Conservation (phyloP, 352 stramenopile species). For the Globisporangium carolinianum region DNA sequence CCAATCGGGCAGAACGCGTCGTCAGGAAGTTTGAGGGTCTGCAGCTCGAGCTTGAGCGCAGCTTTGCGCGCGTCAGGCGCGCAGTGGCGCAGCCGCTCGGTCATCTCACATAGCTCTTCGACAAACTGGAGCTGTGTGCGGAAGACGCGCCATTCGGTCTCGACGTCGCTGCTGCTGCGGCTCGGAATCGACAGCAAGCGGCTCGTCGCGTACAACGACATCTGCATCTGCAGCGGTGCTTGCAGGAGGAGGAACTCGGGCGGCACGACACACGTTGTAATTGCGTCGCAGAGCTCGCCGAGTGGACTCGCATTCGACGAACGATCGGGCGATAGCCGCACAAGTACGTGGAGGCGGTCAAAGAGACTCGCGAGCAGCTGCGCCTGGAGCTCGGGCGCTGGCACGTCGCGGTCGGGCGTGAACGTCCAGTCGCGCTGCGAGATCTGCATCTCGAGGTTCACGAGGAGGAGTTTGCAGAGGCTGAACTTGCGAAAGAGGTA, state of each 20-base stretch:
- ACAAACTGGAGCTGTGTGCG: constrained; percentile 67
- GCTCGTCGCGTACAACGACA: not conserved
- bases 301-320: constrained; percentile 25
- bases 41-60: constrained; percentile 44
- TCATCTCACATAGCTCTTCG: constrained; percentile 66
- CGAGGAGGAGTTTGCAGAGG: constrained; percentile 74
- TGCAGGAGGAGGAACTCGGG: constrained; percentile 22
- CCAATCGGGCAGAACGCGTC: constrained; percentile 65
- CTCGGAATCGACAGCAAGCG: not conserved
- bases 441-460: constrained; percentile 83
- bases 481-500: constrained; percentile 78
- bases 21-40: constrained; percentile 44
- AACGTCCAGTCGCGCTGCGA: constrained; percentile 52
- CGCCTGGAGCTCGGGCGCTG: constrained; percentile 46
- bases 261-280: constrained; percentile 39
- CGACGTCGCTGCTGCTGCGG: constrained; percentile 11
- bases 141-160: constrained; percentile 40
- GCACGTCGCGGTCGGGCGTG: constrained; percentile 52
- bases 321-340: constrained; percentile 20
- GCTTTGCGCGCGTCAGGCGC: constrained; percentile 54
- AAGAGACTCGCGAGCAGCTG: constrained; percentile 65
- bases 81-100: constrained; percentile 57
- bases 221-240: not conserved
- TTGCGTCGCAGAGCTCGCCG: constrained; percentile 53
- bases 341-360: constrained; percentile 42